These are phyloP conservation scores for Carex kokanica DNA, from an alignment of 176 grass and related monocot species.

Conservation along the genomic window DNA sequence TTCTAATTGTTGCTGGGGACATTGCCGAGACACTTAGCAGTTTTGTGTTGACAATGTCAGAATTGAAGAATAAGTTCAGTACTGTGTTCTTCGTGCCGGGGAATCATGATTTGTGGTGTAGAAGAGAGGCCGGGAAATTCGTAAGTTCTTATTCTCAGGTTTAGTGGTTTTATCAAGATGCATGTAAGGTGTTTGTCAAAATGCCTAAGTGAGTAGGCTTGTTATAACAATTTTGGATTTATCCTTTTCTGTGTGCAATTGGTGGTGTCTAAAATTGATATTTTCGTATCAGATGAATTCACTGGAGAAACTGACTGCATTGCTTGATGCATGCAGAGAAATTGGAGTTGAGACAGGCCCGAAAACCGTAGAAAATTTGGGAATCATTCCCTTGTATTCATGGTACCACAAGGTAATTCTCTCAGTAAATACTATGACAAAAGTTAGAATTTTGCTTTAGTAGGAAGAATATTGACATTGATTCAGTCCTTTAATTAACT, in stretches of 20 bases:
- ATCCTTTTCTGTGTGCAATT: constrained; percentile 10
- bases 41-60: constrained; percentile 68
- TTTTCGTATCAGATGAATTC: constrained; percentile 86
- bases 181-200: constrained; percentile 40
- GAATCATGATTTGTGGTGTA: constrained; percentile 94
- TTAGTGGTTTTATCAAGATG: neutral
- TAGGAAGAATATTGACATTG: neutral
- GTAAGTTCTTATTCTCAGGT: constrained; percentile 40
- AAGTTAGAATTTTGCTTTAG: neutral
- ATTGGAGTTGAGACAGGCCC: constrained; percentile 89
- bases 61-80: constrained; percentile 52
- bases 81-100: constrained; percentile 82
- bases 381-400: constrained; percentile 92
- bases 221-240: neutral
- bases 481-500: neutral
- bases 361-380: constrained; percentile 65
- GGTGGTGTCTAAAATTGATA: constrained; percentile 45
- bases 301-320: constrained; percentile 91
- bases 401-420: constrained; percentile 93
- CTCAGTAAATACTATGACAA: neutral
- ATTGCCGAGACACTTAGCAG: constrained; percentile 69
- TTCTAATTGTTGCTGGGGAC: constrained; percentile 85
- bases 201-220: constrained; percentile 12
- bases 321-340: constrained; percentile 92
- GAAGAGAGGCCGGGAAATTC: constrained; percentile 60